Conservation (phyloP, 1,284 basidiomycete species). For the Schizopora paradoxa region DNA sequence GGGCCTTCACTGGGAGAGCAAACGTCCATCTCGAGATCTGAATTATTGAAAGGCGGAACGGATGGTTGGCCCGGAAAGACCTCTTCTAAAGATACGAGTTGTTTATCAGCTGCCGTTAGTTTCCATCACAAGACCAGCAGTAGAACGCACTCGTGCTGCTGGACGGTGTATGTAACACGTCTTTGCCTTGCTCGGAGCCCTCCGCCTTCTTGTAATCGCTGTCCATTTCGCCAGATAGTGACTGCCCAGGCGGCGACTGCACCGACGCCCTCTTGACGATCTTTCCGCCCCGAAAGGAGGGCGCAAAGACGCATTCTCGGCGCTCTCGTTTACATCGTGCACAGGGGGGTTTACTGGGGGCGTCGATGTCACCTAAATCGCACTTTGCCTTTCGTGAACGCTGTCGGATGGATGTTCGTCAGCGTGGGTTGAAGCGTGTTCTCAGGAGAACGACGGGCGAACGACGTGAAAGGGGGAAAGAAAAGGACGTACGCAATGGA, state of each 20-base stretch:
- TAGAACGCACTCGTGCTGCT: too few relatives aligned
- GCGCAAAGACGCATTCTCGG: constrained; percentile 34
- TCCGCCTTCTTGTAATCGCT: background rate
- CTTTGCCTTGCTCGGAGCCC: background rate
- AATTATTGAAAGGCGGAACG: constrained; percentile 10
- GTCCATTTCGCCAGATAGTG: background rate
- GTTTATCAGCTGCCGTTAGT: background rate
- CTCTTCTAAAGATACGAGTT: constrained; percentile 5
- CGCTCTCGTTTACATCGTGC: constrained; percentile 36
- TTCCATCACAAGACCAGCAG: too few relatives aligned
- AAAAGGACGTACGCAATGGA: constrained; percentile 26
- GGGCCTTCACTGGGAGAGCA: constrained; percentile 12
- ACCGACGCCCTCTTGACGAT: constrained; percentile 6
- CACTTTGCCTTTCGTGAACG: constrained; percentile 36
- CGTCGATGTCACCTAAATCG: constrained; percentile 37
- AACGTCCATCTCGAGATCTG: constrained; percentile 13
- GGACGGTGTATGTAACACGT: constrained; percentile 3
- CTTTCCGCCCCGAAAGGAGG: constrained; percentile 18
- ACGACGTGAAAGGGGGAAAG: background rate
- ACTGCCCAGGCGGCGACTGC: background rate
- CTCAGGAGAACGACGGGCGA: background rate
- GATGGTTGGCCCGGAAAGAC: background rate
- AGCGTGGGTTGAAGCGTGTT: background rate
- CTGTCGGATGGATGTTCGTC: background rate
- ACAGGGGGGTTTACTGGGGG: constrained; percentile 36